A percentile compares a stretch with the other conserved stretches of the same genome.
These are phyloP conservation scores for Amanita rubescens DNA, from an alignment of 768 basidiomycete genomes.

Conservation along the genomic window DNA sequence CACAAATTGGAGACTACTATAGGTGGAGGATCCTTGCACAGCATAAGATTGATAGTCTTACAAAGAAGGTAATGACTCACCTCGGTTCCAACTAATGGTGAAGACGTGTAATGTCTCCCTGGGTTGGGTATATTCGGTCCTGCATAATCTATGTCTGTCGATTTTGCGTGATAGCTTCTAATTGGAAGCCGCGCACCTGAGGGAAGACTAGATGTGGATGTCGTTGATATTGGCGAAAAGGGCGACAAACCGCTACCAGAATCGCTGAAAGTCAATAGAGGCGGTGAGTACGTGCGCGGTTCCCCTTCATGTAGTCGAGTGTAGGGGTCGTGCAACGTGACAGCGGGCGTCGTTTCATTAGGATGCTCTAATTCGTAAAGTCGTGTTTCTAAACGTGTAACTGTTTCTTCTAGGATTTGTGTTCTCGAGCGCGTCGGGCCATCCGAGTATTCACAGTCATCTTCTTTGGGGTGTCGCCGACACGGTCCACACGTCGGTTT, in stretches of 20 bases:
- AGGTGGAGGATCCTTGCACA: conserved; percentile 31
- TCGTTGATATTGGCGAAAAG: conserved; percentile 37
- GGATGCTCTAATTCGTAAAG: conserved; percentile 53
- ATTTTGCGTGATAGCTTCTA: background rate
- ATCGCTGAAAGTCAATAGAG: conserved; percentile 26
- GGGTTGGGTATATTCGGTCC: conserved; percentile 38
- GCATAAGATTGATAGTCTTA: conserved; percentile 5
- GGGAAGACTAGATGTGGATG: conserved; percentile 41
- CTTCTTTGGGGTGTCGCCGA: conserved; percentile 46
- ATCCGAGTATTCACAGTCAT: conserved; percentile 69
- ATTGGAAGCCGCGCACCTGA: conserved; percentile 26
- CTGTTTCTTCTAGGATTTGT: conserved; percentile 51
- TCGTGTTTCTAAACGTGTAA: conserved; percentile 47
- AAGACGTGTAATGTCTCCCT: conserved; percentile 24
- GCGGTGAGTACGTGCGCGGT: conserved; percentile 26
- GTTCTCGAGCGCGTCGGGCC: conserved; percentile 53
- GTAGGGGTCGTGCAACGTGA: conserved; percentile 49
- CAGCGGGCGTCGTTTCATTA: conserved; percentile 34
- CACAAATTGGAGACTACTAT: conserved; percentile 31
- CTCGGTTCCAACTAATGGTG: conserved; percentile 32
- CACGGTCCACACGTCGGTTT: conserved; percentile 64
- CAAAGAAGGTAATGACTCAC: conserved; percentile 19
- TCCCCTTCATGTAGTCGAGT: conserved; percentile 22
- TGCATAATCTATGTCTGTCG: conserved; percentile 31
- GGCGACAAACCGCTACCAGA: conserved; percentile 27